Base-by-base conservation (phyloP, 179 eudicot genomes). In the Silene coronaria region DNA sequence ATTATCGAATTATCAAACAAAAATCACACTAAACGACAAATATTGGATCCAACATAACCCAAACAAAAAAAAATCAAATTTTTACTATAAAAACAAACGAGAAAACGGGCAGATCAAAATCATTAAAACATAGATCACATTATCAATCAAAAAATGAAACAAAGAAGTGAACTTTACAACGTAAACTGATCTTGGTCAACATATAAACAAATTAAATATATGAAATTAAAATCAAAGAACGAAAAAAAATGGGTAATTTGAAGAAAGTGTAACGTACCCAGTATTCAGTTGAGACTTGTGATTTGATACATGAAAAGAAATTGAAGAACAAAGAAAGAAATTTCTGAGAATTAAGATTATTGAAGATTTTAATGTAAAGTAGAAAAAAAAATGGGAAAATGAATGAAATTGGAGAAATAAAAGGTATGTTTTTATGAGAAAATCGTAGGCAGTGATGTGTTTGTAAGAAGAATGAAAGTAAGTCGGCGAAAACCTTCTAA, bases 261-360 rank as follows among this genome's bases (percentile, higher is more conserved):
- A 53, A 53, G 58, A 53, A 53, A 53, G 58, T 53, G 58, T 53
- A 53, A 53, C 58, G 58, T 53, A 53, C 58, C 58, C 58, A 53
- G 58, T 53, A 53, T 3, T 53, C 19, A 53, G 58, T 53, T 53
- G 58, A 16, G 19, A 53, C 13, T 53, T 53, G 58, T 53, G 58
- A 53, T 53, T 53, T 53, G 58, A 53, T 53, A 53, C 58, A 53
- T 53, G 6, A 3, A 53, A 17, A 53, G 21, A 17, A 53, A 53
- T 53, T n/a, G 5, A 53, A 16, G 21, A 53, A 53, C 13, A 12
- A n/a, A 53, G 58, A 42, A 11, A 0, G 48, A 11, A 11, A 42
- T 42, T 42, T n/a, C n/a, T n/a, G 6, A 42, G 48, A 42, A 16
- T 16, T 6, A 53, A 16, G 58, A 53, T 14, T 53, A 7, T 53